phyloP scores from a whole-genome alignment of 2,329 filamentous ascomycete species.

The Diaporthe aspalathi region DNA sequence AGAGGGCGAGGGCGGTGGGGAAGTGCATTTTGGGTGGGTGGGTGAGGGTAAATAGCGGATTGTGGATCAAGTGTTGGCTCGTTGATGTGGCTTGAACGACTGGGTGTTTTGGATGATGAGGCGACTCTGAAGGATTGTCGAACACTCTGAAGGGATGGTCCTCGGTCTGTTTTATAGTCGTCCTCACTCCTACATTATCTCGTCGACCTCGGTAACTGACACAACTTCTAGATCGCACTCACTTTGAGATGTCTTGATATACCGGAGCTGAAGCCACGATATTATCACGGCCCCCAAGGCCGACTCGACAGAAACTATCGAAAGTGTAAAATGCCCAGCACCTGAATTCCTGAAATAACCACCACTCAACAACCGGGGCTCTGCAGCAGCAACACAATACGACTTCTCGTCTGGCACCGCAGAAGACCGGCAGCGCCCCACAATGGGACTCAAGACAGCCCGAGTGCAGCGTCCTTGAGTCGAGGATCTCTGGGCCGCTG shows the following conservation, averaged over 20 bases:
- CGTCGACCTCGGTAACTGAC: neutral
- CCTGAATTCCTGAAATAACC: neutral
- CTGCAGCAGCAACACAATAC: neutral
- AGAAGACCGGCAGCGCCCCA: too few species aligned
- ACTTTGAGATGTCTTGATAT: rapidly evolving
- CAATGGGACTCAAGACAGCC: neutral
- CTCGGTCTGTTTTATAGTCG: neutral
- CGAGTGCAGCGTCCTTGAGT: neutral
- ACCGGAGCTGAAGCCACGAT: neutral
- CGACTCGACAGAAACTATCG: neutral
- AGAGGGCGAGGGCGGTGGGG: neutral
- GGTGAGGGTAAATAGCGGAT: too few species aligned
- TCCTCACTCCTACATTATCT: neutral
- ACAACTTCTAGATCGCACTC: too few species aligned
- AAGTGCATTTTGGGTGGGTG: neutral
- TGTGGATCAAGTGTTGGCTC: neutral
- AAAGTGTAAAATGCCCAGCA: constrained; percentile 26
- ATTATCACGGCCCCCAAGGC: neutral
- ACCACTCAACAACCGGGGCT: neutral
- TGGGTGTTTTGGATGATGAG: neutral
- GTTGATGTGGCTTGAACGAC: neutral
- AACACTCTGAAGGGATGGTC: neutral
- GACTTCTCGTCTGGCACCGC: neutral
- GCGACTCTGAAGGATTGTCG: neutral
- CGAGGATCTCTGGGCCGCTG: neutral